Evolutionary conservation across 805 yeast species (phyloP).

Genomic region (Debaryomyces castellii): DNA sequence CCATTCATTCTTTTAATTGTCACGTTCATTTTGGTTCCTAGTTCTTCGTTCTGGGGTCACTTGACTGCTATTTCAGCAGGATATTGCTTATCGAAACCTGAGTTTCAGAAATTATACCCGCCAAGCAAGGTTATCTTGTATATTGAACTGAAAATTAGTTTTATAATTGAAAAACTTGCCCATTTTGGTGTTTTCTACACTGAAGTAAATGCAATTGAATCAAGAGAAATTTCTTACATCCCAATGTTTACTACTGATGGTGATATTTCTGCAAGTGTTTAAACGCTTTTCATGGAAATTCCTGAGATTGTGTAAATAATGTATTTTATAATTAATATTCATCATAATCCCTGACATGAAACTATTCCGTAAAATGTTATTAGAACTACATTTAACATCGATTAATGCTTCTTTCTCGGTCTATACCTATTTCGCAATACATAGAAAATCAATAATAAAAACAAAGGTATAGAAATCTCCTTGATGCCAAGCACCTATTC

Average conservation of each 20-base stretch:
- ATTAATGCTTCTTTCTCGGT: no score
- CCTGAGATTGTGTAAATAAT: background rate
- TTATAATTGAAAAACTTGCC: conserved; percentile 54
- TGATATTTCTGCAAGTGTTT: conserved; percentile 11
- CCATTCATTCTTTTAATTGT: conserved; percentile 56
- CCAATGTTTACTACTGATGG: conserved; percentile 26
- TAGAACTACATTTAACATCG: no score
- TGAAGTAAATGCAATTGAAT: conserved; percentile 58
- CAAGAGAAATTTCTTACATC: conserved; percentile 34
- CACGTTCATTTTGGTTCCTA: conserved; percentile 56
- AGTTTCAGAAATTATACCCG: conserved; percentile 59
- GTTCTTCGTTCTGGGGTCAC: conserved; percentile 74
- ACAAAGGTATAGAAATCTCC: no score
- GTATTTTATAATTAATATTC: no score
- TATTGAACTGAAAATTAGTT: conserved; percentile 58
- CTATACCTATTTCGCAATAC: no score
- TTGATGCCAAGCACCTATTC: no score
- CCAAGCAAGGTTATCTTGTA: conserved; percentile 62
- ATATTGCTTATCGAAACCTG: conserved; percentile 56
- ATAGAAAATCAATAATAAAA: no score
- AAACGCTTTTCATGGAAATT: background rate
- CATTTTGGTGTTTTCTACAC: conserved; percentile 52
- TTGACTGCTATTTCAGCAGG: conserved; percentile 68
- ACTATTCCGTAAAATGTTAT: no score
- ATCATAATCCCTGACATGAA: no score